Evolutionary conservation across 83 land plant genomes (phyloP).

Genomic region (Larix sibirica): DNA sequence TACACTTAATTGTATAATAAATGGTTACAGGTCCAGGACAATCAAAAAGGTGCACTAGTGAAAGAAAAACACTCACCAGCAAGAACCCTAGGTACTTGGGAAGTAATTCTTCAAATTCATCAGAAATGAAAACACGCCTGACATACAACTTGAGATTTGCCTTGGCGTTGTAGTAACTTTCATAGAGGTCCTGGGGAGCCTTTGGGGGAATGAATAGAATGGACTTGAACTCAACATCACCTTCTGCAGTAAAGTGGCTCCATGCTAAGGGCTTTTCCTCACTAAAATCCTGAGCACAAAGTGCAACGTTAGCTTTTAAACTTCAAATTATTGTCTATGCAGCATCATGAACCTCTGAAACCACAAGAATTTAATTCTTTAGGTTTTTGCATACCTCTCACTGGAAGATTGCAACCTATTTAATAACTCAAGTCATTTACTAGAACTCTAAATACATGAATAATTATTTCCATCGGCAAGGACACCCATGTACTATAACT

Average conservation of each 20-base stretch:
- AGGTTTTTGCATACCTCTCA: too few relatives aligned
- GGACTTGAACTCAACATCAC: constrained; percentile 99
- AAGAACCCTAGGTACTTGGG: constrained; percentile 94
- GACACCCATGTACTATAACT: too few relatives aligned
- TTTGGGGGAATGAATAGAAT: constrained; percentile 92
- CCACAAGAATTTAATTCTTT: too few relatives aligned
- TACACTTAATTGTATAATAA: background rate
- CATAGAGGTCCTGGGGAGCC: constrained; percentile 93
- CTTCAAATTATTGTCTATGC: too few relatives aligned
- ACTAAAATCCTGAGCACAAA: constrained; percentile 65
- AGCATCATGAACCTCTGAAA: too few relatives aligned
- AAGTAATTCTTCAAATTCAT: constrained; percentile 95
- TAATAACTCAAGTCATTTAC: too few relatives aligned
- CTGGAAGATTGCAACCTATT: too few relatives aligned
- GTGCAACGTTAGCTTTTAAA: background rate
- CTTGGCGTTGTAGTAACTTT: constrained; percentile 86
- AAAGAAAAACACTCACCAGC: constrained; percentile 48
- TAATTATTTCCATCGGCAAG: too few relatives aligned
- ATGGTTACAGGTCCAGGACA: background rate
- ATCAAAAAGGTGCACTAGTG: background rate
- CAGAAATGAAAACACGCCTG: constrained; percentile 94
- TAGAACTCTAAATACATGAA: too few relatives aligned
- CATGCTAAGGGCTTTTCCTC: constrained; percentile 90
- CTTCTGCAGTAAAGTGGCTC: constrained; percentile 97
- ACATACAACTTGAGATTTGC: constrained; percentile 91